phyloP scores from a whole-genome alignment of 345 rosid genomes.

The Angophora floribunda region DNA sequence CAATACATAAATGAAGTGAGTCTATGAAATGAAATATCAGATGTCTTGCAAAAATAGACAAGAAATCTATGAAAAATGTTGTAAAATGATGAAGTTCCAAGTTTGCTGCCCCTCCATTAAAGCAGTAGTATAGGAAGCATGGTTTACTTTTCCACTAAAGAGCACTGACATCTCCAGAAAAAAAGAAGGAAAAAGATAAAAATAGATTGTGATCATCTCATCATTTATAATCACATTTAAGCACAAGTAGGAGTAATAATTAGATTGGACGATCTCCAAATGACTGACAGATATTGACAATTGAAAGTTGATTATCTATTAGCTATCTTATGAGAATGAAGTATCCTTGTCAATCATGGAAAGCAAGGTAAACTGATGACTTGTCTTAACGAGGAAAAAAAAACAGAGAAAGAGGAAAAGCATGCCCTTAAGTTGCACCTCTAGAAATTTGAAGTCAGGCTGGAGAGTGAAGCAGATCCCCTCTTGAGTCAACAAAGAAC shows the following conservation, averaged over 20 bases:
- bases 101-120: neutral
- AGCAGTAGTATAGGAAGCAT: neutral
- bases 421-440: slow-evolving; percentile 33
- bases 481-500: slow-evolving; percentile 89
- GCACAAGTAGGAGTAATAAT: neutral
- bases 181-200: neutral
- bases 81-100: neutral
- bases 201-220: neutral
- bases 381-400: neutral
- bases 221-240: neutral
- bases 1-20: neutral
- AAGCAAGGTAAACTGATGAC: neutral
- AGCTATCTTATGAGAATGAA: neutral
- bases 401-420: neutral
- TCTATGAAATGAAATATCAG: neutral
- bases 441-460: slow-evolving; percentile 97
- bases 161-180: neutral
- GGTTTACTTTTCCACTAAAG: neutral
- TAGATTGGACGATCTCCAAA: neutral
- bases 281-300: neutral
- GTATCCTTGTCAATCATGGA: neutral
- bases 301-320: neutral
- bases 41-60: neutral
- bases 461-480: slow-evolving; percentile 92
- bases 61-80: neutral